Evolutionary conservation across 768 basidiomycete species (phyloP), one percentile per base, ranked within the genome.

Genomic region (Pseudohyphozyma bogoriensis): DNA sequence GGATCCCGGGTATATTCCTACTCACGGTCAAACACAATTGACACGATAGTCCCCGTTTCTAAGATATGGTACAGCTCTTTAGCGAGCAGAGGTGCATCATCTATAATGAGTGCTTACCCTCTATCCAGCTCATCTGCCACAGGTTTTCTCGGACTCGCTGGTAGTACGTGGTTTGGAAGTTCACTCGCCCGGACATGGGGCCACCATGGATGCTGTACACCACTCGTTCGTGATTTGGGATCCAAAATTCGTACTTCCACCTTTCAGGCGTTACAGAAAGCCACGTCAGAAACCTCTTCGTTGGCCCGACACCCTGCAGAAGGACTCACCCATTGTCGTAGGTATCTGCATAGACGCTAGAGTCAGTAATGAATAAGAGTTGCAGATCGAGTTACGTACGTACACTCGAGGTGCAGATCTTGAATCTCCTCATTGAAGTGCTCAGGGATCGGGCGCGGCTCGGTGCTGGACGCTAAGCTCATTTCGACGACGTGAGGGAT

Each of bases 101-200:
- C 11, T 10, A 37, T 10, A 37, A 10, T 10, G 37, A 6, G 40
- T 7, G n/a, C 40, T 7, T 20, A 42, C 40, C 40, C 46, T 65
- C 64, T 29, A 58, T 29, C 64, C 64, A 65, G 18, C 49, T 49
- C 29, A 65, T 47, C 26, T 59, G 59, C 64, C 64, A 65, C 2
- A 62, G 44, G 22, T 56, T 26, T 1, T 46, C 31, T 4, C 64
- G 53, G 26, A 65, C 15, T 4, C 64, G 56, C 39, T 62, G 64
- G 50, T 59, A 62, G 60, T 65, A 64, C 46, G 46, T 50, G 1
- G 59, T 58, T 32, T 65, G 64, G 53, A 31, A 65, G 54, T 65
- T 65, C 1, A 16, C 29, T 10, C 64, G 39, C 1, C 64, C 64
- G 33, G 22, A 22, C 54, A 65, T 58, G 0, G 64, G 64, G 0